Percentiles rank a stretch among this genome's conserved stretches.
These are phyloP conservation scores for Dendryphion nanum DNA, from an alignment of 2,329 filamentous ascomycete genomes.

Conservation along the genomic window DNA sequence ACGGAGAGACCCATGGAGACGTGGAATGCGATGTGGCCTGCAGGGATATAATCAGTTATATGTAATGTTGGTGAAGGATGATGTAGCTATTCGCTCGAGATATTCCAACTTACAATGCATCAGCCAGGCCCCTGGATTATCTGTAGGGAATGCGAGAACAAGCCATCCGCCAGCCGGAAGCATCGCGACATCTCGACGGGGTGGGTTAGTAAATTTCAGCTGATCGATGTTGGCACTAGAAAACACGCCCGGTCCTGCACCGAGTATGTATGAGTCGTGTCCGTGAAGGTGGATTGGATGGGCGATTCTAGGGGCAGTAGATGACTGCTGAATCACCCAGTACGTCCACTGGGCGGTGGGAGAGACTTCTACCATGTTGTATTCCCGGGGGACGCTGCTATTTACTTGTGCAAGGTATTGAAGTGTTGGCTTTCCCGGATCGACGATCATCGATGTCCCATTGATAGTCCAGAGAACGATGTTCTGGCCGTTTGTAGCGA, in stretches of 20 bases:
- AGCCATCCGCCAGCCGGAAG: slow-evolving; percentile 37
- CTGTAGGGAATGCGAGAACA: slow-evolving; percentile 46
- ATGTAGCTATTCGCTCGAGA: no score
- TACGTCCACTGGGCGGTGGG: slow-evolving; percentile 42
- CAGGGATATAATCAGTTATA: no score
- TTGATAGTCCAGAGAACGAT: slow-evolving; percentile 40
- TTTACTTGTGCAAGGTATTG: slow-evolving; percentile 44
- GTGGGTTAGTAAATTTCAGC: slow-evolving; percentile 33
- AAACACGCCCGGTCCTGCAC: slow-evolving; percentile 35
- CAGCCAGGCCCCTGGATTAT: slow-evolving; percentile 20
- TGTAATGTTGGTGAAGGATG: no score
- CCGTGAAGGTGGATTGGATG: slow-evolving; percentile 37
- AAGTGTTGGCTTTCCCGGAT: slow-evolving; percentile 50
- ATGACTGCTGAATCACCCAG: slow-evolving; percentile 48
- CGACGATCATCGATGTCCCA: slow-evolving; percentile 46
- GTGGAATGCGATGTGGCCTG: slow-evolving; percentile 22
- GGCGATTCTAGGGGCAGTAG: slow-evolving; percentile 32
- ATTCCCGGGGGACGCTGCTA: slow-evolving; percentile 37
- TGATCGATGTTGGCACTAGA: slow-evolving; percentile 9
- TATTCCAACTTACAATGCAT: no score
- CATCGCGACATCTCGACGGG: slow-evolving; percentile 28
- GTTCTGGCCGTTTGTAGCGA: slow-evolving; percentile 21
- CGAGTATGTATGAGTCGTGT: slow-evolving; percentile 56
- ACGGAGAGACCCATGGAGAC: slow-evolving; percentile 17
- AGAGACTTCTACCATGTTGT: slow-evolving; percentile 45